A percentile compares a stretch with the other conserved stretches of the same genome.
Evolutionary conservation across 192 early-diverging fungal genomes (phyloP).

Genomic region (Piromyces finnis): DNA sequence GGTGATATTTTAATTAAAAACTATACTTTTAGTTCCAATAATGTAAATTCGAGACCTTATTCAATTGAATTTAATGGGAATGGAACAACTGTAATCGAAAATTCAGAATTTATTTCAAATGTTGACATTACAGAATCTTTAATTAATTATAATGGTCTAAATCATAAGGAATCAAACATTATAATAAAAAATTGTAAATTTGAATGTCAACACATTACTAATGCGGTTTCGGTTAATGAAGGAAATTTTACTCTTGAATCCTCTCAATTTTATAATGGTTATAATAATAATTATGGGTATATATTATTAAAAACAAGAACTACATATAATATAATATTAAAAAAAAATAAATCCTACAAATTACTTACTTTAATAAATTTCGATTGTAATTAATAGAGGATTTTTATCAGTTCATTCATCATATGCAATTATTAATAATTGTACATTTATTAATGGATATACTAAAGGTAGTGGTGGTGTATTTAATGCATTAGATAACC

Average conservation of each 20-base stretch:
- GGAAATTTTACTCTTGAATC: background rate
- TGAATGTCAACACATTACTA: background rate
- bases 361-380: too few relatives aligned
- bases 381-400: background rate
- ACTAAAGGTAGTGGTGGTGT: background rate
- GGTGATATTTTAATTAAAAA: background rate
- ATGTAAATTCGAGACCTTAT: background rate
- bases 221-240: background rate
- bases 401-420: background rate
- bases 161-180: background rate
- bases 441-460: background rate
- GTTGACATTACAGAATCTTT: background rate
- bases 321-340: too few relatives aligned
- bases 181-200: background rate
- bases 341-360: too few relatives aligned
- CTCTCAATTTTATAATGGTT: background rate
- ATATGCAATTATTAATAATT: background rate
- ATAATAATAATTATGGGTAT: background rate
- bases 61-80: background rate
- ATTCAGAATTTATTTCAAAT: background rate
- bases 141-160: background rate
- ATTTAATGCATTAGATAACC: background rate
- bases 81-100: background rate
- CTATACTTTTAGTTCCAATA: background rate
- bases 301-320: too few relatives aligned